Conservation (phyloP, 2,329 filamentous ascomycete genomes). For the Monosporascus sp. region DNA sequence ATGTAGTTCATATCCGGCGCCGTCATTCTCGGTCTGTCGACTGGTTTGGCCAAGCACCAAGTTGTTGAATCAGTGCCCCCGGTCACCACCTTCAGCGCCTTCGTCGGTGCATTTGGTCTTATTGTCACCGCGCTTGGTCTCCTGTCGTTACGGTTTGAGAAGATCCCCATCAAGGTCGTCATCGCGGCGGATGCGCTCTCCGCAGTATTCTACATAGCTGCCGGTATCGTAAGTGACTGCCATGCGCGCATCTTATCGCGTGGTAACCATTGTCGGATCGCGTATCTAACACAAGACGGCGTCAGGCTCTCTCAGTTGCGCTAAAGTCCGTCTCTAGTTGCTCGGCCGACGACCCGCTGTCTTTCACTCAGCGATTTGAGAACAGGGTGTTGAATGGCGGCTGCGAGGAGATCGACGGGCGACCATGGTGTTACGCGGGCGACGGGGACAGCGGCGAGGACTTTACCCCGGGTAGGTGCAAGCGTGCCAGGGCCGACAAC, state of each 20-base stretch:
- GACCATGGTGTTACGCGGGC: background rate
- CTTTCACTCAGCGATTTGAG: background rate
- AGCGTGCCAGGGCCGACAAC: conserved; percentile 24
- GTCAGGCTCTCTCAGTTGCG: conserved; percentile 25
- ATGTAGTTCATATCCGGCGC: conserved; percentile 22
- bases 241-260: no score
- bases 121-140: conserved; percentile 23
- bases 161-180: conserved; percentile 20
- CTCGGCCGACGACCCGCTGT: conserved; percentile 8
- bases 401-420: conserved; percentile 8
- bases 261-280: no score
- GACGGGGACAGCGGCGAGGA: background rate
- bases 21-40: conserved; percentile 27
- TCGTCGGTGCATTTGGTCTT: conserved; percentile 28
- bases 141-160: conserved; percentile 22
- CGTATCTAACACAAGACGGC: background rate
- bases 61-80: conserved; percentile 17
- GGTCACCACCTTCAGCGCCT: conserved; percentile 28
- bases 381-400: conserved; percentile 29
- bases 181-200: conserved; percentile 23
- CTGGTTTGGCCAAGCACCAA: conserved; percentile 27
- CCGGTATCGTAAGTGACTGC: conserved; percentile 23
- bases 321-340: conserved; percentile 25
- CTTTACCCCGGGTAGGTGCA: conserved; percentile 16
- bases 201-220: conserved; percentile 27